phyloP scores from a whole-genome alignment of 106 monocot genomes.

The Hemerocallis citrina region DNA sequence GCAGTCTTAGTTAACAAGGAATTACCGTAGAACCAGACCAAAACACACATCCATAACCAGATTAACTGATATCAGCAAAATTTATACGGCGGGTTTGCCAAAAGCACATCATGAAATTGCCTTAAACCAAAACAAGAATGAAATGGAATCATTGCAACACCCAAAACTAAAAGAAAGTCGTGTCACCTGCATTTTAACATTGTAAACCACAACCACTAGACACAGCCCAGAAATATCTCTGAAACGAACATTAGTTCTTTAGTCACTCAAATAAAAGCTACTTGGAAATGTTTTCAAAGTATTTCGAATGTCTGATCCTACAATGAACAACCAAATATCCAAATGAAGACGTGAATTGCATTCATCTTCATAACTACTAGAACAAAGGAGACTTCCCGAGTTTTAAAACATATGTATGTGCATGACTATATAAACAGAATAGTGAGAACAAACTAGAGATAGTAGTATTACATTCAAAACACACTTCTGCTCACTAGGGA shows the following conservation, averaged over 20 bases:
- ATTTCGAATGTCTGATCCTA: background rate
- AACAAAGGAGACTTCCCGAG: background rate
- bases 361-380: background rate
- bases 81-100: no score
- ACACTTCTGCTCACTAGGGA: conserved; percentile 4
- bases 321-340: background rate
- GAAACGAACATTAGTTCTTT: background rate
- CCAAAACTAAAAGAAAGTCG: no score
- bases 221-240: background rate
- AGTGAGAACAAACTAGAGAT: conserved; percentile 3
- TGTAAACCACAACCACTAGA: no score
- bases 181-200: no score
- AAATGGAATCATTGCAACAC: no score
- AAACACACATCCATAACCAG: no score
- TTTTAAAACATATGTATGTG: background rate
- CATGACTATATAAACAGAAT: conserved; percentile 6
- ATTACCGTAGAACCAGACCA: no score
- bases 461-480: conserved; percentile 4
- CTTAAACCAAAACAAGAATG: no score
- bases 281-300: no score
- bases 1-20: no score
- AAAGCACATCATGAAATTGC: no score
- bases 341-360: background rate
- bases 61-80: no score
- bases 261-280: background rate